Evolutionary conservation across 2,329 filamentous ascomycete genomes (phyloP), one percentile per base, ranked within the genome.

Genomic region (Verticillium nonalfalfae): DNA sequence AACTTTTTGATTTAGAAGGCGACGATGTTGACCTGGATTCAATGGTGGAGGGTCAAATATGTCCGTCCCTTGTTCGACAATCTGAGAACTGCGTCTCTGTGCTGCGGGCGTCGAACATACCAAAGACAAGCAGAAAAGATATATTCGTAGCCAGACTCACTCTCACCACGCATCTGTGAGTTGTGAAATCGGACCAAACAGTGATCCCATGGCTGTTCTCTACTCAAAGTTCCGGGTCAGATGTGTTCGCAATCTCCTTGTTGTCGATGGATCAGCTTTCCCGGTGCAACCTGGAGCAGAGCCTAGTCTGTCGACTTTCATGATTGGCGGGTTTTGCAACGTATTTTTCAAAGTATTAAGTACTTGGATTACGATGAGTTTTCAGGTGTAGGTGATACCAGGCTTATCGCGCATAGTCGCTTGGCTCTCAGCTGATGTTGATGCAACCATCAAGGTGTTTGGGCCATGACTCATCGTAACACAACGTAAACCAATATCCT

Each of bases 221-320:
- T 82, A 87, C 67, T 75, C 73, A 0, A 75, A 80, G 60, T 85
- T 86, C 68, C 75, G 78, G 4, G 84, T 87, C 1, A 72, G 77
- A 14, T 83, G 83, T 1, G 79, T 85, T 0, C 70, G 75, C 1
- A 79, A 81, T 0, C 69, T 89, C 54, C 74, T 86, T 26, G 85
- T 88, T 3, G 86, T 89, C 0, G 86, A 89, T 73, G 86, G 84
- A 0, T 84, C 80, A 0, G 70, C 85, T 21, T 80, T 86, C 21
- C 84, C 83, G 0, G 21, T 31, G 4, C n/a, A 50, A 7, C 58
- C 61, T 4, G 58, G 58, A 18, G 52, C 45, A 52, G 59, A 57
- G 38, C 58, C 58, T 38, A 50, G 59, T 18, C 18, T 54, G 52
- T 52, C 60, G 7, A 62, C 58, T 14, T 60, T 57, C 15, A 50